Conservation (phyloP, 2,329 filamentous ascomycete species). For the Endocalyx cinctus region DNA sequence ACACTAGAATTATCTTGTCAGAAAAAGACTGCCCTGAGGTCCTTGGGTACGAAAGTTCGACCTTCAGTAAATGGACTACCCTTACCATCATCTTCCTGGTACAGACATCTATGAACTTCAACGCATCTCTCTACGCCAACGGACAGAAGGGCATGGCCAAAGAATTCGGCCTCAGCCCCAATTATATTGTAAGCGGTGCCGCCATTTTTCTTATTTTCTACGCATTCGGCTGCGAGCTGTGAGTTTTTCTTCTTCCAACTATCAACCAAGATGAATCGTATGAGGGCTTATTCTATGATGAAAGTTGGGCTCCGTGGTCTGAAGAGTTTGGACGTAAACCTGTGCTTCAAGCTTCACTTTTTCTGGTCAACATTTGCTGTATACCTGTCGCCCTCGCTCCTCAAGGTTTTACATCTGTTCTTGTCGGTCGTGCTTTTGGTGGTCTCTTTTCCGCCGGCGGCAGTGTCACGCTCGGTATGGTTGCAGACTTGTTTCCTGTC, state of each 20-base stretch:
- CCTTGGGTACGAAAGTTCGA: no score
- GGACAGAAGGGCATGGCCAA: constrained; percentile 40
- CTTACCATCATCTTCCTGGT: constrained; percentile 47
- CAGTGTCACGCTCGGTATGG: constrained; percentile 59
- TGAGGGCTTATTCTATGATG: background rate
- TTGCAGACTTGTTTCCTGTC: constrained; percentile 52
- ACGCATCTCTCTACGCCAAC: constrained; percentile 48
- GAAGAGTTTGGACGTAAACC: constrained; percentile 50
- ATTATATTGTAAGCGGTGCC: constrained; percentile 42
- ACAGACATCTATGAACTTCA: constrained; percentile 53
- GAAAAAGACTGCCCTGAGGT: constrained; percentile 43
- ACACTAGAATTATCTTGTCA: constrained; percentile 29
- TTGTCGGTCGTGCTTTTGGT: constrained; percentile 38
- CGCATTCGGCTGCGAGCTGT: constrained; percentile 56
- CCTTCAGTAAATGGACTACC: constrained; percentile 51
- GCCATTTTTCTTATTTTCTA: constrained; percentile 47
- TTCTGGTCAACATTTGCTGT: constrained; percentile 52
- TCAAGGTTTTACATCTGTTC: constrained; percentile 33
- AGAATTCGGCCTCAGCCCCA: constrained; percentile 40
- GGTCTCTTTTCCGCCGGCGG: constrained; percentile 61
- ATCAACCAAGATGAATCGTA: background rate
- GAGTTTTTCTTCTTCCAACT: constrained; percentile 5
- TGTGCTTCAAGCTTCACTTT: constrained; percentile 45
- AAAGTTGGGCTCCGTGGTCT: constrained; percentile 51
- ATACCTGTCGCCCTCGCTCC: constrained; percentile 38